phyloP scores from a whole-genome alignment of 345 rosid genomes.

The Melaleuca alternifolia region DNA sequence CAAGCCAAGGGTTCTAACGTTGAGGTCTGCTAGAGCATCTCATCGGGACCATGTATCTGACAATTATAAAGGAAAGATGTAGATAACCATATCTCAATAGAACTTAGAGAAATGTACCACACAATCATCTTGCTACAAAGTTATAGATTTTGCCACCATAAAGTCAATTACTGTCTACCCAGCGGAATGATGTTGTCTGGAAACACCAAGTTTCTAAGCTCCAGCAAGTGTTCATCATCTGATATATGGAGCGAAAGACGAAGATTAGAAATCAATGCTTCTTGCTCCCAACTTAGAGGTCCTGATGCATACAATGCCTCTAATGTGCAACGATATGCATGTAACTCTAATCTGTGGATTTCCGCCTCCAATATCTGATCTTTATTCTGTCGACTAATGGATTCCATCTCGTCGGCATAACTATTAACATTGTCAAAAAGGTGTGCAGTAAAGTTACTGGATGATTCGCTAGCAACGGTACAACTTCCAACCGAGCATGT shows the following conservation, averaged over 20 bases:
- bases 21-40: not conserved
- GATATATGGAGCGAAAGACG: constrained; percentile 59
- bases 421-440: constrained; percentile 23
- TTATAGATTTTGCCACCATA: not conserved
- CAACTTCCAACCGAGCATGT: constrained; percentile 68
- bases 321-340: constrained; percentile 39
- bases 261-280: constrained; percentile 63
- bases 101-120: not conserved
- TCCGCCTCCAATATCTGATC: constrained; percentile 30
- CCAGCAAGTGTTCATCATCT: constrained; percentile 63
- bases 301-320: constrained; percentile 55
- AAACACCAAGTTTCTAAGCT: constrained; percentile 61
- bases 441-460: constrained; percentile 13
- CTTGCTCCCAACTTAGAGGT: constrained; percentile 71
- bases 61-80: not conserved
- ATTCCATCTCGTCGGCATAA: constrained; percentile 35
- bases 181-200: constrained; percentile 25
- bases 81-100: not conserved
- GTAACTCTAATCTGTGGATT: constrained; percentile 54
- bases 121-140: not conserved
- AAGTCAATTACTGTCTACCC: not conserved
- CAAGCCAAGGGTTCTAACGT: not conserved
- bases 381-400: constrained; percentile 13
- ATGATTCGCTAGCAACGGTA: constrained; percentile 18
- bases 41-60: not conserved